phyloP scores from a whole-genome alignment of 2,329 filamentous ascomycete genomes.

The Tolypocladium nubicola region DNA sequence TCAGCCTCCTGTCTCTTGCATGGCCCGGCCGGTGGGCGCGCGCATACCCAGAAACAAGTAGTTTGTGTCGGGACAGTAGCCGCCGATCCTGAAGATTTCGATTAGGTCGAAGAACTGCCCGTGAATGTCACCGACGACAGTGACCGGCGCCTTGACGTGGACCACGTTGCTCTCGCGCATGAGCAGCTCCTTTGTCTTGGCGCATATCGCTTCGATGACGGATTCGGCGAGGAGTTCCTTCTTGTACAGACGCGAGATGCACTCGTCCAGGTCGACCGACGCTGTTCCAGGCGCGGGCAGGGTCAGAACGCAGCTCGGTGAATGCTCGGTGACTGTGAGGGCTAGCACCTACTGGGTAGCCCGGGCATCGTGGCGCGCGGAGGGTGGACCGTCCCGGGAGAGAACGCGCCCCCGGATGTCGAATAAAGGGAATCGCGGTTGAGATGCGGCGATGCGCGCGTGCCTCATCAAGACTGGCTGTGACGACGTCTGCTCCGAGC shows the following conservation, averaged over 20 bases:
- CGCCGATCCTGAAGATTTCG: slow-evolving; percentile 97
- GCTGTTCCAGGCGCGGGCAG: slow-evolving; percentile 37
- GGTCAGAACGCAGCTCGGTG: not conserved
- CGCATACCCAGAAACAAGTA: slow-evolving; percentile 83
- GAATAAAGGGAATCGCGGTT: not conserved
- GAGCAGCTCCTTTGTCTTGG: slow-evolving; percentile 95
- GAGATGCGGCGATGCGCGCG: not conserved
- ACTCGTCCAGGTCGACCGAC: slow-evolving; percentile 97
- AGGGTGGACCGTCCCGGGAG: not conserved
- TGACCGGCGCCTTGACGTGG: slow-evolving; percentile 89
- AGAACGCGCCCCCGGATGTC: not conserved
- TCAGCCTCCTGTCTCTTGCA: not conserved
- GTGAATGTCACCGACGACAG: slow-evolving; percentile 96
- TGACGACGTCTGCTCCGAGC: slow-evolving; percentile 22
- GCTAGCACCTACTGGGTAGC: slow-evolving; percentile 1
- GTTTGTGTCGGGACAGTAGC: slow-evolving; percentile 95
- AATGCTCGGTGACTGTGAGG: not conserved
- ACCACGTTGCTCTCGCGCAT: slow-evolving; percentile 99
- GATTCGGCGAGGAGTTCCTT: slow-evolving; percentile 96
- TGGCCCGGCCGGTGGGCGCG: not conserved
- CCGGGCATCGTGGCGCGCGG: slow-evolving; percentile 4
- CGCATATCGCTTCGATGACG: slow-evolving; percentile 97
- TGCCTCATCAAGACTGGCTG: slow-evolving; percentile 13
- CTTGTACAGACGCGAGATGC: slow-evolving; percentile 91
- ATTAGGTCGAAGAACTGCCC: slow-evolving; percentile 98